Base-by-base conservation (phyloP, 2,329 filamentous ascomycete species). In the Pezicula neosporulosa region DNA sequence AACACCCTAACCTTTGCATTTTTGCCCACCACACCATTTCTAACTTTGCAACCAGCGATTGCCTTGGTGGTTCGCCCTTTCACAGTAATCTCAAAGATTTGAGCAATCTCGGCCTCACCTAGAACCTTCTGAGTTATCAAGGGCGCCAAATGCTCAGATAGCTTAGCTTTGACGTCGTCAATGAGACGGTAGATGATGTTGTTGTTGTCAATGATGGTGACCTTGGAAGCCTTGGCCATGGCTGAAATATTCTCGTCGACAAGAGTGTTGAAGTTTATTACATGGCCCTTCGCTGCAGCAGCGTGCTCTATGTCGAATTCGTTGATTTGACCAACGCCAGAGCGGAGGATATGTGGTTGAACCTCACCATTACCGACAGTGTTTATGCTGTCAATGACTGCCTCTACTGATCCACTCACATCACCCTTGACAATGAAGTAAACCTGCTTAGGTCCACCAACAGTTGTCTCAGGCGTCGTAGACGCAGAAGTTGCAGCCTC, bases 221-320 rank as follows among this genome's bases (percentile, higher is more conserved):
- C 91, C 18, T 85, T 84, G 44, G 82, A 77, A 8, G 80, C 72
- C 54, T 88, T 83, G 2, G 94, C 93, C 59, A 87, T 72, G 12
- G 81, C 79, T 54, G 79, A 76, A 58, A 96, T 87, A 48, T 85
- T 76, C 7, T 80, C 77, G 1, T 89, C 82, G 7, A 91, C 74
- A 0, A 80, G 61, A 45, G 82, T 83, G 70, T 97, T 97, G 78
- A 99, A 99, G 61, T 89, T 89, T 68, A 97, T 77, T 57, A 97
- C 83, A 60, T 86, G 74, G 35, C 88, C 90, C 27, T 82, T 78
- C 2, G 93, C 89, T 16, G 82, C 82, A 1, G 87, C 83, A 0
- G 94, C 93, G 66, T 94, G 89, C 64, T 96, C 89, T 50, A 99
- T 78, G 67, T 99, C 94, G 57, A 85, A 95, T 71, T 97, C 90